These are phyloP conservation scores for Quercus alba DNA, from an alignment of 306 rosid genomes.

Conservation along the genomic window DNA sequence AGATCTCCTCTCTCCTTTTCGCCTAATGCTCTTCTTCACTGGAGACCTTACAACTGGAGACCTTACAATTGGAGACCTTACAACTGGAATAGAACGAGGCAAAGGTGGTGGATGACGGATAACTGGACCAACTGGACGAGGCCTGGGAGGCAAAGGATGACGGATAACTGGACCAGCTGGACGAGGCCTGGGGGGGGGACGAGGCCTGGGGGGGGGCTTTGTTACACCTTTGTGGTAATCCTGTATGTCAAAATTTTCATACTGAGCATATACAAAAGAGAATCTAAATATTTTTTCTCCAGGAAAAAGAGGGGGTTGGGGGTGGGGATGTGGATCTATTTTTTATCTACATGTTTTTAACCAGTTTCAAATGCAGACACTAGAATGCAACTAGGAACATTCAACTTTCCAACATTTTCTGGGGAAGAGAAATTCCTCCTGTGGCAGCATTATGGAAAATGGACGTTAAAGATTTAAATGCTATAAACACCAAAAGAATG, in stretches of 20 bases:
- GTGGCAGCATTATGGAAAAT: neutral
- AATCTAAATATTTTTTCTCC: no score
- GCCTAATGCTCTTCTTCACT: constrained; percentile 50
- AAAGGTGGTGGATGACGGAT: constrained; percentile 28
- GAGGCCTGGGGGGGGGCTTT: constrained; percentile 84
- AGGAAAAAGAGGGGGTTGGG: no score
- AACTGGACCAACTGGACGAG: constrained; percentile 49
- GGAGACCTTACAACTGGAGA: constrained; percentile 32
- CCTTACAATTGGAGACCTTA: constrained; percentile 42
- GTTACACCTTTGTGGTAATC: constrained; percentile 76
- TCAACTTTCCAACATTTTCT: neutral
- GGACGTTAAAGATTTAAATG: neutral
- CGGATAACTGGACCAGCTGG: constrained; percentile 35
- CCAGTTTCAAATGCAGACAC: neutral
- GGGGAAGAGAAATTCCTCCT: neutral
- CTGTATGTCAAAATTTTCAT: constrained; percentile 37
- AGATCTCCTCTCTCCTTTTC: constrained; percentile 52
- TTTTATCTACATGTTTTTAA: neutral
- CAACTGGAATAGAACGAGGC: constrained; percentile 9
- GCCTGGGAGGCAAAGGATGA: no score
- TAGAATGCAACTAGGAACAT: neutral
- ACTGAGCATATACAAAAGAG: neutral
- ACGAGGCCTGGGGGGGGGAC: constrained; percentile 11
- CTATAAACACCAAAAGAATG: neutral
- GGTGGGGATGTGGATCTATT: neutral